Conservation (phyloP, 208 protist genomes). For the Leishmania major region DNA sequence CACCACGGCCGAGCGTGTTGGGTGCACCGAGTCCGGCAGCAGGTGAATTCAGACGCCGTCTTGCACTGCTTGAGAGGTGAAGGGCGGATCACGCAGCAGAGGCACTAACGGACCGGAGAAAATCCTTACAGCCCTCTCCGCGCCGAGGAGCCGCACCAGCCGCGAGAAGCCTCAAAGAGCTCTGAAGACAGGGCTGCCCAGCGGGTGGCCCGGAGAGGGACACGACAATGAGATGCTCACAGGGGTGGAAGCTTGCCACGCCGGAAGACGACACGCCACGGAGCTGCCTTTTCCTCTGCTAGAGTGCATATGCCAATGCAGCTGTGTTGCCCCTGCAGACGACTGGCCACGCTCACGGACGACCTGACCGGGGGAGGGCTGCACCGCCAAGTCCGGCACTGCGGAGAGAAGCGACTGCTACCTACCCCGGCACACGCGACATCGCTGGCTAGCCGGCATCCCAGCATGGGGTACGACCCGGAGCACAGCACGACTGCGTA, state of each 20-base stretch:
- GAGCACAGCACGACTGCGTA: background rate
- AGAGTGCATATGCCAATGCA: background rate
- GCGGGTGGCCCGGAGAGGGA: background rate
- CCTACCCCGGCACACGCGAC: background rate
- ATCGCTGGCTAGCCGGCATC: background rate
- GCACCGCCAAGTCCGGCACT: background rate
- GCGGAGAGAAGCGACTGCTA: background rate
- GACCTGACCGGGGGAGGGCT: background rate
- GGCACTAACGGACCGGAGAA: background rate
- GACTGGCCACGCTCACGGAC: background rate
- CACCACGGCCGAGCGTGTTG: background rate
- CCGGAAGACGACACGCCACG: background rate
- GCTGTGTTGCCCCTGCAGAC: background rate
- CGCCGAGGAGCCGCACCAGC: background rate
- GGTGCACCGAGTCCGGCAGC: background rate
- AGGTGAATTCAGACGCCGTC: background rate
- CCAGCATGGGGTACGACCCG: background rate
- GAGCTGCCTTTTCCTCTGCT: too few species aligned
- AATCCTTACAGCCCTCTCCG: background rate
- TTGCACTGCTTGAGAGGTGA: background rate
- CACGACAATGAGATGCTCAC: background rate
- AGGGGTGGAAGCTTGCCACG: background rate
- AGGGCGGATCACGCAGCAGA: background rate
- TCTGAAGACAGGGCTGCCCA: background rate
- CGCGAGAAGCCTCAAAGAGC: too few species aligned